These are phyloP conservation scores for Phytophthora aleatoria DNA, from an alignment of 352 stramenopile genomes.

Conservation along the genomic window DNA sequence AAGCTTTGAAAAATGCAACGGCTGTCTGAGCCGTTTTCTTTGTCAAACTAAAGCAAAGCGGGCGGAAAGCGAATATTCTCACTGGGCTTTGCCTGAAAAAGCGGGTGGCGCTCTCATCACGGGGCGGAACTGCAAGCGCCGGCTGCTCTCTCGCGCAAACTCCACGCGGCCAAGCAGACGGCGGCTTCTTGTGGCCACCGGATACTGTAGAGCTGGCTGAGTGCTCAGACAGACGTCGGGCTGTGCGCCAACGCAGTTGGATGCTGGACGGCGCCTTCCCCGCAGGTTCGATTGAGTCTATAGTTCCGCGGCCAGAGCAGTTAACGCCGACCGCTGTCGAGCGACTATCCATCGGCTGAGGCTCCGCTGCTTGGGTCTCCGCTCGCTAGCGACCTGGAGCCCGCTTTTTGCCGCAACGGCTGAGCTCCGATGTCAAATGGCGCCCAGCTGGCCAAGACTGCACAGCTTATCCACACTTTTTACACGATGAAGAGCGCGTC, in stretches of 20 bases:
- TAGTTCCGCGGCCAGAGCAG: constrained; percentile 11
- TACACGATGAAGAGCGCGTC: constrained; percentile 22
- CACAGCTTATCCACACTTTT: constrained; percentile 25
- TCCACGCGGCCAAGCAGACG: constrained; percentile 24
- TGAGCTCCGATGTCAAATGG: constrained; percentile 23
- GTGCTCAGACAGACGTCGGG: constrained; percentile 10
- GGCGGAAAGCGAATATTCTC: constrained; percentile 28
- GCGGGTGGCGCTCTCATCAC: constrained; percentile 18
- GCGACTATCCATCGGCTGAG: constrained; percentile 29
- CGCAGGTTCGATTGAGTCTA: constrained; percentile 18
- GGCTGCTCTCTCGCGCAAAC: constrained; percentile 28
- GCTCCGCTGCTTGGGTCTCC: constrained; percentile 9
- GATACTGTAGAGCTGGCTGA: constrained; percentile 5
- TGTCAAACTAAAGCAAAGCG: constrained; percentile 12
- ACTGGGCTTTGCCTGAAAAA: constrained; percentile 30
- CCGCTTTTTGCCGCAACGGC: constrained; percentile 4
- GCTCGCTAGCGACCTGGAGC: background rate
- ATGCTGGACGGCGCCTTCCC: constrained; percentile 3
- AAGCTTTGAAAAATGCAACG: constrained; percentile 21
- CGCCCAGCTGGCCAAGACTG: constrained; percentile 20
- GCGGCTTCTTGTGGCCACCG: constrained; percentile 20
- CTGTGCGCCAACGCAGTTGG: constrained; percentile 7
- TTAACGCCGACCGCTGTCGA: constrained; percentile 15
- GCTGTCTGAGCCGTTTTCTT: constrained; percentile 34
- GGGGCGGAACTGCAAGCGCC: constrained; percentile 24